Base-by-base conservation (phyloP, 805 yeast genomes). In the Sugiyamaella lignohabitans region DNA sequence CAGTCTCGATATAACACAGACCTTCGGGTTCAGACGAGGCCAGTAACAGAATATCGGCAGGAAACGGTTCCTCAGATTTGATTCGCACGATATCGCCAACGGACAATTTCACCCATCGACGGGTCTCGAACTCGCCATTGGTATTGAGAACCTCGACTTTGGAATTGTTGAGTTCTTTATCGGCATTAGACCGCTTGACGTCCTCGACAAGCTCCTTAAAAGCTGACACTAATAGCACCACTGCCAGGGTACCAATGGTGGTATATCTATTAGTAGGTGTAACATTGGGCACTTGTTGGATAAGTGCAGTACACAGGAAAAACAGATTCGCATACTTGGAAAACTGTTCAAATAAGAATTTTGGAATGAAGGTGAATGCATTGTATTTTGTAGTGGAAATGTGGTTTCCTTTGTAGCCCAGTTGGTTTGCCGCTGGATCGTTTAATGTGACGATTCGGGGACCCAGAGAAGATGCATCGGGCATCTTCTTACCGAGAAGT, bases 11-110 rank as follows among this genome's bases (percentile, higher is more conserved):
- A 59, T 93, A 93, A 64, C 98, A 94, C 51, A 93, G 72, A 2
- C 98, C 99, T 65, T 91, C 98, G 0, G 99, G 99, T 64, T 93
- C 99, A 0, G 98, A 91, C 0, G 97, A 87, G 20, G 93, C 80
- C 29, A 93, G 62, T 16, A 94, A 65, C 16, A 91, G 72, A 47
- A 93, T 59, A 69, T 93, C 99, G 0, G 98, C 98, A 0, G 99
- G 99, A 48, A 93, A 76, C 0, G 95, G 82, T 52, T 91, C 94
- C 58, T 87, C 97, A 38, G 87, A 85, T 47, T 74, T 76, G 3
- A 94, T 88, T 50, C 78, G 77, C 2, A 93, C 85, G 8, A 93
- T 79, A 59, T 93, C 98, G 39, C 99, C 99, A 1, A 91, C 97
- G 38, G 78, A 70, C 19, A 93, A 84, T 48, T 86, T 79, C 52